Evolutionary conservation across 176 grass and related monocot genomes (phyloP), one percentile per base, ranked within the genome.

Genomic region (Carex parvula): DNA sequence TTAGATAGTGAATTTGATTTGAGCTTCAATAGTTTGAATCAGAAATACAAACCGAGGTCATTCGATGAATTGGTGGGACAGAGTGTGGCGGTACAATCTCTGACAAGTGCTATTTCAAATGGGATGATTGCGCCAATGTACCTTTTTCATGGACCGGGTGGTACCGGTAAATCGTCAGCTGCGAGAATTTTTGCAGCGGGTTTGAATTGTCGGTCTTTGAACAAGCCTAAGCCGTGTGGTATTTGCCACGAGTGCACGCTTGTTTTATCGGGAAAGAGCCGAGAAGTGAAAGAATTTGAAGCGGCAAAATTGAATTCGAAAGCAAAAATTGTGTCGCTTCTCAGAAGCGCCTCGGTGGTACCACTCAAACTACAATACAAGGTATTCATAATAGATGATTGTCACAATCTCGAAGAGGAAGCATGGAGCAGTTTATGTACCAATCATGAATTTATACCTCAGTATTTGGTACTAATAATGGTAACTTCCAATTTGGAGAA

Each of bases 401-500:
- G 95, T 74, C 89, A 93, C 39, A 84, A 87, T 79, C 86, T 98
- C 57, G 79, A 92, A 79, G 92, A 89, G 89, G 91, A 92, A 64
- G 85, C 80, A 37, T 97, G 95, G 95, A 89, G 87, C 70, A 90
- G 84, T 10, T 89, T 97, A 72, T 94, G 68, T 58, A 91, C 80
- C 60, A 97, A 86, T 74, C 84, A 92, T 44, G 89, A 92, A 65
- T 87, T 85, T 67, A 89, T 97, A 55, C 90, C 95, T 86, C 83
- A 72, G 14, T 89, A 85, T 84, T 74, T 88, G 55, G 91, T 97
- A 33, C 91, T 97, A 87, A 83, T 97, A 61, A 97, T 97, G 95
- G 60, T 97, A 82, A 97, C 95, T 42, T 90, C 90, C 21, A 92
- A 97, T 50, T 37, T 87, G 56, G 95, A 97, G 46, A 97, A 91